Evolutionary conservation across 2,329 filamentous ascomycete genomes (phyloP).

Genomic region (Diaporthe ampelina): DNA sequence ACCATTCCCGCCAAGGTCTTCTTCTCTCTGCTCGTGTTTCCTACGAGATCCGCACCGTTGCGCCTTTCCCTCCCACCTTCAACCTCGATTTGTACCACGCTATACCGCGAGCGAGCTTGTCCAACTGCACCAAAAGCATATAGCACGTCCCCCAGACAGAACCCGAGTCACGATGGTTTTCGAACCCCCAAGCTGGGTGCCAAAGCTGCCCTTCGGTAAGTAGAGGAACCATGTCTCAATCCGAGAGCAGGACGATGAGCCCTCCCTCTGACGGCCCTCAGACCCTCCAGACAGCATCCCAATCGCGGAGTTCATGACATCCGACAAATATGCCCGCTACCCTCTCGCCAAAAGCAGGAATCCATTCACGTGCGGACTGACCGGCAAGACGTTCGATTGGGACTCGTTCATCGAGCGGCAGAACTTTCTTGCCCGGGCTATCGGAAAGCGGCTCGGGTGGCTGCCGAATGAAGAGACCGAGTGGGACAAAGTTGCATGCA

Average conservation of each 20-base stretch:
- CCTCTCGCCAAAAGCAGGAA: slow-evolving; percentile 74
- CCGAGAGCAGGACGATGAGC: neutral
- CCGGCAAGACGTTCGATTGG: slow-evolving; percentile 75
- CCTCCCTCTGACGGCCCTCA: slow-evolving; percentile 43
- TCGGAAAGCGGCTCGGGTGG: slow-evolving; percentile 81
- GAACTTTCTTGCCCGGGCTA: slow-evolving; percentile 75
- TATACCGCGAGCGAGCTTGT: neutral
- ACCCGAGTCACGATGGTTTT: slow-evolving; percentile 64
- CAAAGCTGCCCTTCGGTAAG: slow-evolving; percentile 69
- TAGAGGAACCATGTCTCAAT: slow-evolving; percentile 31
- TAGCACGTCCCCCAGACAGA: neutral
- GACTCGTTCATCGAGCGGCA: slow-evolving; percentile 75
- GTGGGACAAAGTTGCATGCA: slow-evolving; percentile 84
- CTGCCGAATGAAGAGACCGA: slow-evolving; percentile 77
- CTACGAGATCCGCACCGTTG: neutral
- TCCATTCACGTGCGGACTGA: slow-evolving; percentile 83
- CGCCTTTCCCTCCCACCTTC: neutral
- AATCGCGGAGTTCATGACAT: slow-evolving; percentile 82
- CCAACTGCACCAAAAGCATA: neutral
- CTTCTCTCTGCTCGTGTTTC: neutral
- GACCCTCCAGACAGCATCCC: slow-evolving; percentile 81
- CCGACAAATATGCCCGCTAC: slow-evolving; percentile 77
- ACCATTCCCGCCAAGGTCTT: neutral
- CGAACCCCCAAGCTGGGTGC: slow-evolving; percentile 72
- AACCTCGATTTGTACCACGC: neutral